Evolutionary conservation across 129 eudicot genomes (phyloP).

Genomic region (Helichrysum umbraculigerum): DNA sequence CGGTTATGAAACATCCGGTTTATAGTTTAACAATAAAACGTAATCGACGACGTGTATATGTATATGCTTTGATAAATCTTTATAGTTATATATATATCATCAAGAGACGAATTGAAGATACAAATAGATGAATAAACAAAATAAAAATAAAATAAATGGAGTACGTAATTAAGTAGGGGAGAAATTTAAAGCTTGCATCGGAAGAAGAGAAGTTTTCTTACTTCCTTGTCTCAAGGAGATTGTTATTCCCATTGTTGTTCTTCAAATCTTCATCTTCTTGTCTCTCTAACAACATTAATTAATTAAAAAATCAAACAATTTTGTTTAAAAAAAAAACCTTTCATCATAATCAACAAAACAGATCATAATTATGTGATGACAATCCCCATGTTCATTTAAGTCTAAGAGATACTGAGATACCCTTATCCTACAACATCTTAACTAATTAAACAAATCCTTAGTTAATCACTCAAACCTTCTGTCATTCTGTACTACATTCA

Average conservation of each 20-base stretch:
- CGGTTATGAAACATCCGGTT: neutral
- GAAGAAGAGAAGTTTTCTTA: constrained; percentile 52
- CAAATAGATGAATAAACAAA: too few relatives aligned
- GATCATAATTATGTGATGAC: constrained; percentile 34
- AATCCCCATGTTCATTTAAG: constrained; percentile 47
- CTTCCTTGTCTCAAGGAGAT: constrained; percentile 69
- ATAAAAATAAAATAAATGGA: neutral
- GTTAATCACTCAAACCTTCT: constrained; percentile 22
- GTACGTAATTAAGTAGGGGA: constrained; percentile 2
- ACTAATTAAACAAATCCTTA: constrained; percentile 20
- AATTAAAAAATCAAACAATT: neutral
- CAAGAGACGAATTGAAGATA: too few relatives aligned
- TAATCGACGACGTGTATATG: neutral
- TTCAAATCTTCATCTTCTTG: constrained; percentile 28
- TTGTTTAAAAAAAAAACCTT: neutral
- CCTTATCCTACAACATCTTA: constrained; percentile 33
- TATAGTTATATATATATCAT: too few relatives aligned
- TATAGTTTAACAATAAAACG: neutral
- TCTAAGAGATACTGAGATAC: constrained; percentile 37
- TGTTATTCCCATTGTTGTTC: constrained; percentile 47
- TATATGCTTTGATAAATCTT: neutral
- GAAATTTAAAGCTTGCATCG: constrained; percentile 44
- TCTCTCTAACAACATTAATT: constrained; percentile 32
- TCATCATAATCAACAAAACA: constrained; percentile 38
- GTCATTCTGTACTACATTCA: constrained; percentile 30